A percentile compares a stretch with the other conserved stretches of the same genome.
phyloP scores from a whole-genome alignment of 305 asterid species.

The Fraxinus xanthoxyloides region DNA sequence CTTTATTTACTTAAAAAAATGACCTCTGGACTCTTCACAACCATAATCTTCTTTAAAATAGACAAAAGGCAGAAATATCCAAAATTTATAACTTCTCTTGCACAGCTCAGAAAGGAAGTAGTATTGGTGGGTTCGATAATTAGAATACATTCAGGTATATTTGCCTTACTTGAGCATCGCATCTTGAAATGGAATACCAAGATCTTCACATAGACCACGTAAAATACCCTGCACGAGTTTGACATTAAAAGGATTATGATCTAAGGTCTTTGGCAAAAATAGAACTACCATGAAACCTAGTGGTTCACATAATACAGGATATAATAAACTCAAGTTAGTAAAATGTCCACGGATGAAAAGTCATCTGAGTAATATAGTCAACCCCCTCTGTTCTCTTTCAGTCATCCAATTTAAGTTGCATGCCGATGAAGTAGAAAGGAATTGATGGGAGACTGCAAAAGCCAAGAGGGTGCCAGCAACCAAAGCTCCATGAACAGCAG shows the following conservation, averaged over 20 bases:
- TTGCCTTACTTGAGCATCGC: constrained; percentile 82
- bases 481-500: background rate
- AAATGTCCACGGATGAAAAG: background rate
- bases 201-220: constrained; percentile 72
- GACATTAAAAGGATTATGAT: background rate
- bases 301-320: background rate
- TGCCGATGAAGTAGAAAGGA: background rate
- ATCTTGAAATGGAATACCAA: constrained; percentile 74
- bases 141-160: background rate
- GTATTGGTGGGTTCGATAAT: constrained; percentile 9
- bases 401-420: background rate
- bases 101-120: constrained; percentile 2
- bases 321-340: background rate
- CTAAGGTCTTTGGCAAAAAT: constrained; percentile 15
- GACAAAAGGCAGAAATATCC: background rate
- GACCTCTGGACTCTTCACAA: background rate
- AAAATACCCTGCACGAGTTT: constrained; percentile 49
- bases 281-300: background rate
- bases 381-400: background rate
- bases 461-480: background rate
- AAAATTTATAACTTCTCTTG: constrained; percentile 3
- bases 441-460: background rate
- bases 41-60: background rate
- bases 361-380: background rate
- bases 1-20: background rate